These are phyloP conservation scores for Chrysosphaeria jannelii DNA, from an alignment of 2,329 filamentous ascomycete genomes.

Conservation along the genomic window DNA sequence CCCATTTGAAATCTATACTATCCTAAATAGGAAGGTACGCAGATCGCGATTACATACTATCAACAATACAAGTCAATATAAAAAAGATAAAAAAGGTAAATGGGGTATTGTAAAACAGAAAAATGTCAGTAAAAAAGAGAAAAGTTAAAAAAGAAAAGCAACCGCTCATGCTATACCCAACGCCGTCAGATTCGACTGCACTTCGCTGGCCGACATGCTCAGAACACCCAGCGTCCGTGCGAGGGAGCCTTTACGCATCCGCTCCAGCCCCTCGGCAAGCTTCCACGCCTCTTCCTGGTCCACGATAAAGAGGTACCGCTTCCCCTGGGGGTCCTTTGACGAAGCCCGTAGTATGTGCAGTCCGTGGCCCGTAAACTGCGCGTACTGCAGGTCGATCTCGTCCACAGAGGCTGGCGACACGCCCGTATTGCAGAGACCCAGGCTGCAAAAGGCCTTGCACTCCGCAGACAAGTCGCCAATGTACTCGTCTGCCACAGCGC, in stretches of 20 bases:
- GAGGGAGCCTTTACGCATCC: constrained; percentile 27
- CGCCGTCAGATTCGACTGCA: constrained; percentile 22
- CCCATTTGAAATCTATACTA: too few species aligned
- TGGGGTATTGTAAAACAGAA: too few species aligned
- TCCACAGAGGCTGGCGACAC: constrained; percentile 6
- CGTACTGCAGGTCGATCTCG: constrained; percentile 8
- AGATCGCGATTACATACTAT: too few species aligned
- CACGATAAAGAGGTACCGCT: constrained; percentile 33
- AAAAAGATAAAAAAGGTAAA: too few species aligned
- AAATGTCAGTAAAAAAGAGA: too few species aligned
- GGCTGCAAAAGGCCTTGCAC: constrained; percentile 32
- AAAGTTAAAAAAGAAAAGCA: neutral
- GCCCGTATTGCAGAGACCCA: constrained; percentile 17
- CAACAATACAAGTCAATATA: too few species aligned
- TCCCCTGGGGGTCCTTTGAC: constrained; percentile 33
- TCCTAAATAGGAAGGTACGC: too few species aligned
- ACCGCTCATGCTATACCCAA: constrained; percentile 17
- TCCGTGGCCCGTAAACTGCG: constrained; percentile 21
- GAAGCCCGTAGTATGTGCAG: constrained; percentile 32
- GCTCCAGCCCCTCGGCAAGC: constrained; percentile 28
- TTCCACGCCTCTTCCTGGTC: constrained; percentile 38
- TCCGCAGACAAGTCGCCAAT: constrained; percentile 28
- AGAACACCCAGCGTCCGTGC: constrained; percentile 27
- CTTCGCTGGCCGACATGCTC: constrained; percentile 22
- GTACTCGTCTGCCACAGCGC: constrained; percentile 36